Evolutionary conservation across 306 rosid genomes (phyloP).

Genomic region (Dalbergia cochinchinensis): DNA sequence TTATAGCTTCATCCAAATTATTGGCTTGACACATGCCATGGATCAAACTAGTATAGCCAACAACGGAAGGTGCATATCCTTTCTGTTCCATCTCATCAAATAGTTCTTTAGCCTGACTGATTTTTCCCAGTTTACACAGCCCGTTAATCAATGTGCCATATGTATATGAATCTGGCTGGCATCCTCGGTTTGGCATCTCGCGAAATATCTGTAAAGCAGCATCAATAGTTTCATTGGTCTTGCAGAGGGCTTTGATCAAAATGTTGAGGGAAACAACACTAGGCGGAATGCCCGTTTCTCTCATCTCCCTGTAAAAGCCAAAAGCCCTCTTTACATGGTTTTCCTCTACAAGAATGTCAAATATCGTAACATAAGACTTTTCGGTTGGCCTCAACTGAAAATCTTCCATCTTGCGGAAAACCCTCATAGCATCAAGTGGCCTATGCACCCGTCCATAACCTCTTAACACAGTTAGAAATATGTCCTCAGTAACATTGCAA

Average conservation of each 20-base stretch:
- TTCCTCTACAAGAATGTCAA: conserved; percentile 85
- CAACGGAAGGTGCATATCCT: conserved; percentile 74
- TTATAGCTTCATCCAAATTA: conserved; percentile 70
- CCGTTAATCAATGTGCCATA: conserved; percentile 93
- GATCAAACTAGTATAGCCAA: conserved; percentile 80
- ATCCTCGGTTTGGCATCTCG: conserved; percentile 83
- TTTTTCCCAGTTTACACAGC: conserved; percentile 71
- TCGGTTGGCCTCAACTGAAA: conserved; percentile 67
- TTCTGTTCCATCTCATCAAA: conserved; percentile 75
- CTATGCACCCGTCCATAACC: conserved; percentile 83
- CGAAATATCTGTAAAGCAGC: conserved; percentile 72
- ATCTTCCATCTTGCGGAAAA: conserved; percentile 74
- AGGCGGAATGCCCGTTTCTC: conserved; percentile 65
- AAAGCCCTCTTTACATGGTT: conserved; percentile 77
- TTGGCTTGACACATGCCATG: conserved; percentile 78
- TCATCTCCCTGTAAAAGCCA: conserved; percentile 79
- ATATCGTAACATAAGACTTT: conserved; percentile 69
- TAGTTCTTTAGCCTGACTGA: conserved; percentile 71
- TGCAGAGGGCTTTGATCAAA: conserved; percentile 89
- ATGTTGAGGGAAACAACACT: conserved; percentile 79
- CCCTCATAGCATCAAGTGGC: conserved; percentile 77
- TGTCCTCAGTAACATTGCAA: conserved; percentile 64
- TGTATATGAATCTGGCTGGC: conserved; percentile 84
- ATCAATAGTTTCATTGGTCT: conserved; percentile 69
- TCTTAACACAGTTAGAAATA: conserved; percentile 67